phyloP scores from a whole-genome alignment of 331 rosid species.

The Telfairia occidentalis region DNA sequence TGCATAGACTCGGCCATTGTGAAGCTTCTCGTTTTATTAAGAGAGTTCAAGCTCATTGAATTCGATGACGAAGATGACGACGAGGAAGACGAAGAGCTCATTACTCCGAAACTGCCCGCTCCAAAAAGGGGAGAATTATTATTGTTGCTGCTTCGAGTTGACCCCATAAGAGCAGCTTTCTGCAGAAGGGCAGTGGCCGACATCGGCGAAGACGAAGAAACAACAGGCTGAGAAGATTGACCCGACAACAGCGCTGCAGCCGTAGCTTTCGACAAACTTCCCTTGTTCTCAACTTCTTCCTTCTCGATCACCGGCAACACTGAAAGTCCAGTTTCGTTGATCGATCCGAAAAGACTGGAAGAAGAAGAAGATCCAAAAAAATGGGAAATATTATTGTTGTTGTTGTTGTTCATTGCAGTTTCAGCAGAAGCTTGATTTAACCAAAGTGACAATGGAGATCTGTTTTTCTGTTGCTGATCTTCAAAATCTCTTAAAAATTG shows the following conservation, averaged over 20 bases:
- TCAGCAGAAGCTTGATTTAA: constrained; percentile 10
- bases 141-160: constrained; percentile 16
- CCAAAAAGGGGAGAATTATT: neutral
- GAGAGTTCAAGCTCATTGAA: neutral
- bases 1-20: neutral
- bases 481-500: constrained; percentile 1
- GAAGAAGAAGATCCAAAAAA: constrained; percentile 14
- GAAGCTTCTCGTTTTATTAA: neutral
- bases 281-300: constrained; percentile 9
- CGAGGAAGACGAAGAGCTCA: constrained; percentile 6
- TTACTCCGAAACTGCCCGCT: constrained; percentile 7
- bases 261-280: neutral
- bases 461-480: constrained; percentile 4
- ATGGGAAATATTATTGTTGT: neutral
- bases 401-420: neutral
- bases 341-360: constrained; percentile 10
- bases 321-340: neutral
- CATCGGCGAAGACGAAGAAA: constrained; percentile 10
- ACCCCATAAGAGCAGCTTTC: constrained; percentile 19
- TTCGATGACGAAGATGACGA: neutral
- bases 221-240: neutral
- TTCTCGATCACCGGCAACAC: neutral
- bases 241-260: neutral
- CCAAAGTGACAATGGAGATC: constrained; percentile 15
- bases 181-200: constrained; percentile 18